Conservation (phyloP, 2,329 filamentous ascomycete genomes). For the Venturia aucupariae region DNA sequence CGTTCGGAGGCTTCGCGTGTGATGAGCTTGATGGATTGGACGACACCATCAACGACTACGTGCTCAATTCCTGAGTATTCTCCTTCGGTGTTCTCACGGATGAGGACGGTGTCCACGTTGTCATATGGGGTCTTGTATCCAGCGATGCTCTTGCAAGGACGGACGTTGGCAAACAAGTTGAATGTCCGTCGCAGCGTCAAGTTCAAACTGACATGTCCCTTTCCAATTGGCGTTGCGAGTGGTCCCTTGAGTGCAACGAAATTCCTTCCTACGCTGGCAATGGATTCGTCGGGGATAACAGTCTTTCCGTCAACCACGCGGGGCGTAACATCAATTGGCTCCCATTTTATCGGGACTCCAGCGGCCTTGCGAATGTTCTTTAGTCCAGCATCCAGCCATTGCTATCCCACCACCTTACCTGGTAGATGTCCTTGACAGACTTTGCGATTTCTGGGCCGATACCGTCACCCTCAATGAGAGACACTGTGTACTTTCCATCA, state of each 20-base stretch:
- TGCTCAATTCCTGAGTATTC: constrained; percentile 99
- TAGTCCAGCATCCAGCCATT: constrained; percentile 58
- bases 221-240: constrained; percentile 92
- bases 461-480: constrained; percentile 96
- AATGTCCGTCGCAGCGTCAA: constrained; percentile 96
- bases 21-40: constrained; percentile 99
- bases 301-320: constrained; percentile 92
- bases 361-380: constrained; percentile 82
- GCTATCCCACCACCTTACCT: constrained; percentile 39
- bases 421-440: constrained; percentile 98
- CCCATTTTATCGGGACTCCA: constrained; percentile 79
- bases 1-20: constrained; percentile 90
- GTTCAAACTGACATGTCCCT: constrained; percentile 98
- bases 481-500: constrained; percentile 91
- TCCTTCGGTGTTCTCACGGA: constrained; percentile 99
- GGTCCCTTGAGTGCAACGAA: constrained; percentile 97
- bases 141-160: constrained; percentile 91
- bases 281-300: constrained; percentile 84
- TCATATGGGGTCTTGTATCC: constrained; percentile 99
- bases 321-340: constrained; percentile 91
- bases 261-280: constrained; percentile 88
- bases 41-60: constrained; percentile 92
- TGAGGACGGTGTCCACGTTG: constrained; percentile 90
- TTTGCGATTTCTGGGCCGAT: constrained; percentile 97
- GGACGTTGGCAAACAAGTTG: constrained; percentile 99